Evolutionary conservation across 1,139 yeast genomes (phyloP).

Genomic region (Kurtzmaniella quercitrusa): DNA sequence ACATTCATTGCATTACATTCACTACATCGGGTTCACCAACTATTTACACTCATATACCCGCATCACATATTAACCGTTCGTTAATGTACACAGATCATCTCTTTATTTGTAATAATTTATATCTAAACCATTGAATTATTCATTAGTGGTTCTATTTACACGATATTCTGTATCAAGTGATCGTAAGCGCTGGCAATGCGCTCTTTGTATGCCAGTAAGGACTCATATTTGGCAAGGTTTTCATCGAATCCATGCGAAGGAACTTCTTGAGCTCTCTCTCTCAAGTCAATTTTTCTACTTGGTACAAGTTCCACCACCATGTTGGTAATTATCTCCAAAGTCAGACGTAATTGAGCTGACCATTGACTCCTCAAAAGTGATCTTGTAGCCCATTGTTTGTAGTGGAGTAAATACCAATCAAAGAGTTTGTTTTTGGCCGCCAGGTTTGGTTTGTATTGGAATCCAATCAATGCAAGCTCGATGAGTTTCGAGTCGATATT

Average conservation of each 20-base stretch:
- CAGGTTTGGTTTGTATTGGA: constrained; percentile 22
- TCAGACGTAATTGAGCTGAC: constrained; percentile 34
- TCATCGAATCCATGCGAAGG: constrained; percentile 7
- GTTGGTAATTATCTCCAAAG: constrained; percentile 37
- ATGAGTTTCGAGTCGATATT: constrained; percentile 52
- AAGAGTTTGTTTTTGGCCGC: constrained; percentile 30
- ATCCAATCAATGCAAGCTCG: constrained; percentile 53
- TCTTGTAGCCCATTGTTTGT: constrained; percentile 45
- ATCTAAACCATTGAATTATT: too few relatives aligned
- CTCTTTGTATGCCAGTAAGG: background rate
- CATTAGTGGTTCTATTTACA: background rate
- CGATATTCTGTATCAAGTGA: background rate
- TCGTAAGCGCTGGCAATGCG: background rate
- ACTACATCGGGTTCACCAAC: too few relatives aligned
- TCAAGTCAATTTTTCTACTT: constrained; percentile 21
- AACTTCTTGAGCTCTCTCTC: constrained; percentile 8
- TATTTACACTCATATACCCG: too few relatives aligned
- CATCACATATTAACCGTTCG: too few relatives aligned
- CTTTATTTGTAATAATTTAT: too few relatives aligned
- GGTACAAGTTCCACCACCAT: constrained; percentile 37
- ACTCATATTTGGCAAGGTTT: background rate
- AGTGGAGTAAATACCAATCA: constrained; percentile 53
- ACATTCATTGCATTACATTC: background rate
- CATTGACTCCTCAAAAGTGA: constrained; percentile 42
- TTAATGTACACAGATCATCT: too few relatives aligned